Base-by-base conservation (phyloP, 805 yeast species). In the Starmera amethionina region DNA sequence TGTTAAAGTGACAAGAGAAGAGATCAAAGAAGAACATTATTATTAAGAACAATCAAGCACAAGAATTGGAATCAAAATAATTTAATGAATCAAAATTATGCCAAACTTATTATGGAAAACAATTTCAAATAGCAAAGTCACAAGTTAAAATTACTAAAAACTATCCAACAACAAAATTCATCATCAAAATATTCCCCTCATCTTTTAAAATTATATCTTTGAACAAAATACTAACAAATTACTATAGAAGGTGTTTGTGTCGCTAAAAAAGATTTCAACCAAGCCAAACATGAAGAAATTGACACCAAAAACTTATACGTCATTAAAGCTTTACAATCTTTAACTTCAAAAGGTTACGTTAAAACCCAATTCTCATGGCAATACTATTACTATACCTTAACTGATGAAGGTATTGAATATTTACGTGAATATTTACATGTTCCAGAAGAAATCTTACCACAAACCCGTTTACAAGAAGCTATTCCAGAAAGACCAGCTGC, bases 301-400 rank as follows among this genome's bases (percentile, higher is more conserved):
- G 95, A 84, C 75, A 84, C 96, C 79, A 90, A 76, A 78, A 93
- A 93, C 94, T 82, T 93, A 71, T 93, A 71, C 68, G 98, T 76
- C 63, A 87, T 93, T 81, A 93, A 93, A 83, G 97, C 99, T 66
- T 82, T 93, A 72, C 99, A 93, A 78, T 90, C 97, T 52, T 86
- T 93, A 72, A 87, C 95, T 67, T 93, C 98, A 52, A 87, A 83
- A 74, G 99, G 99, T 71, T 93, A 65, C 82, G 97, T 93, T 73
- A 88, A 90, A 86, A 93, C 99, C 63, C 97, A 88, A 77, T 93
- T 90, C 83, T 90, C 97, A 65, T 93, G 99, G 99, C 97, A 89
- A 82, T 87, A 87, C 82, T 93, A 93, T 79, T 93, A 93, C 95
- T 93, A 93, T 94, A 87, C 98, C 79, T 84, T 93, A 69, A 93